Evolutionary conservation across 306 rosid species (phyloP), one percentile per base, ranked within the genome.

Genomic region (Sesbania bispinosa): DNA sequence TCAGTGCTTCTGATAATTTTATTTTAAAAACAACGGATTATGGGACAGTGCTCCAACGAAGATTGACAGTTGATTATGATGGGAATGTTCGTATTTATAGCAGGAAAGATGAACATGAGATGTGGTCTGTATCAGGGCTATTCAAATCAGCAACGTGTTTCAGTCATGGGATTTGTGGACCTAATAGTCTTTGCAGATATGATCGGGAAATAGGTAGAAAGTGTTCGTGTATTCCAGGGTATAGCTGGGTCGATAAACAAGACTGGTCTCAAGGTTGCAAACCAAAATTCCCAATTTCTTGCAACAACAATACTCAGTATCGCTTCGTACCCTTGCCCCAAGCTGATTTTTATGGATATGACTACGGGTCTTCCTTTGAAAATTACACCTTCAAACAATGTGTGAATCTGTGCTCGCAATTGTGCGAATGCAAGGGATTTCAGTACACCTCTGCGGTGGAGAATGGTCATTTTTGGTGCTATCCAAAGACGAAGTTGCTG

Each of bases 111-210:
- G 70, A 52, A 2, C 2, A 33, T 21, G 32, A 15, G 0, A 10
- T 23, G 1, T 73, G 78, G 71, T 1, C 4, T 0, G 6, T 62
- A 0, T 3, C 71, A 0, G 71, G 43, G 15, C 54, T 48, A 3
- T 48, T 74, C 18, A 10, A 0, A 0, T 16, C 21, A 11, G 21
- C 50, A 6, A 54, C 78, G 3, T 62, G 71, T 26, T 0, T 3
- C 0, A 5, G 36, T 35, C 78, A 74, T 1, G 78, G 78, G 4
- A 74, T 74, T 74, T 74, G 78, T 74, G 78, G 78, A 51, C 54
- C 63, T 0, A 73, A 62, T 13, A 74, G 78, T 15, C 15, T 1
- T 36, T 74, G 78, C 16, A 50, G 45, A 6, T 0, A 18, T 4
- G 19, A 19, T 2, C 38, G 47, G 0, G 18, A 2, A 2, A 51